phyloP scores from a whole-genome alignment of 2,329 filamentous ascomycete species.

The Ascochyta lentis region DNA sequence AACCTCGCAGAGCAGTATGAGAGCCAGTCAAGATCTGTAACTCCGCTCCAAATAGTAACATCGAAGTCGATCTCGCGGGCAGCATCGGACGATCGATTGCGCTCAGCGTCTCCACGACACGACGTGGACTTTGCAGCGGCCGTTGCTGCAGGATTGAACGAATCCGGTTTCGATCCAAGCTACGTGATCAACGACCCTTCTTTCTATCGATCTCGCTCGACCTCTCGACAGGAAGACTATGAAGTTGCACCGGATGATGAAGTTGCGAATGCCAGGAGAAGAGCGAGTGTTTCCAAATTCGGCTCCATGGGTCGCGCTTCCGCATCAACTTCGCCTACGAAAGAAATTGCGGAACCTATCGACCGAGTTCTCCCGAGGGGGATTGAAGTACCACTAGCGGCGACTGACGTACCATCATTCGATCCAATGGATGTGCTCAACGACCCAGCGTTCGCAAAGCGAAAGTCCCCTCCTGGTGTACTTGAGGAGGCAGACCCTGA shows the following conservation, averaged over 20 bases:
- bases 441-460: slow-evolving; percentile 46
- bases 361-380: slow-evolving; percentile 37
- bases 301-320: slow-evolving; percentile 38
- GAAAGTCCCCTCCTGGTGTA: slow-evolving; percentile 39
- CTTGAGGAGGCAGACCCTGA: slow-evolving; percentile 48
- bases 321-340: slow-evolving; percentile 39
- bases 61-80: slow-evolving; percentile 23
- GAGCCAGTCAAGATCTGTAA: slow-evolving; percentile 29
- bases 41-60: slow-evolving; percentile 23
- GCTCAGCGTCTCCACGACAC: slow-evolving; percentile 34
- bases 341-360: slow-evolving; percentile 21
- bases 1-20: slow-evolving; percentile 34
- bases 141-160: slow-evolving; percentile 54
- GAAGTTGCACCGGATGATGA: slow-evolving; percentile 45
- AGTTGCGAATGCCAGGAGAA: slow-evolving; percentile 36
- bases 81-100: slow-evolving; percentile 22
- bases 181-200: slow-evolving; percentile 53
- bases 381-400: slow-evolving; percentile 45
- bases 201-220: slow-evolving; percentile 37
- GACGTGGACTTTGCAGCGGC: slow-evolving; percentile 58
- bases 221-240: slow-evolving; percentile 32
- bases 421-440: slow-evolving; percentile 47
- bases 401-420: slow-evolving; percentile 44
- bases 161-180: slow-evolving; percentile 56
- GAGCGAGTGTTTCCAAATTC: slow-evolving; percentile 41